phyloP scores from a whole-genome alignment of 352 stramenopile genomes.

The Pythium brachiatum region DNA sequence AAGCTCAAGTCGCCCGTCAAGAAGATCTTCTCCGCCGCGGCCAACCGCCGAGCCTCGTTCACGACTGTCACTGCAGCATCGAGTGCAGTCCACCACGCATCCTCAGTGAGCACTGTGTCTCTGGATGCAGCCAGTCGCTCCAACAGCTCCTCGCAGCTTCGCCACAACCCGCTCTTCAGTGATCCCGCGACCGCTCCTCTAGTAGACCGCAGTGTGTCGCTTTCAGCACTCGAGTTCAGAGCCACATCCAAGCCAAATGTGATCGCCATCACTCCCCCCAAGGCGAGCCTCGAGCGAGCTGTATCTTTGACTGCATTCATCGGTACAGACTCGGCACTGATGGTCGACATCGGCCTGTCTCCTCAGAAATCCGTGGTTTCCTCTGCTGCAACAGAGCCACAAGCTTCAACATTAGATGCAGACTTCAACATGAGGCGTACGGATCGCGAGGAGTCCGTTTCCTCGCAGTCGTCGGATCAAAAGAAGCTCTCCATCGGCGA shows the following conservation, averaged over 20 bases:
- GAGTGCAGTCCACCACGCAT: not conserved
- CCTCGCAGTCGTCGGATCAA: constrained; percentile 8
- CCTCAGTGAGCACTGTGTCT: not conserved
- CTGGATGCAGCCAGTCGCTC: not conserved
- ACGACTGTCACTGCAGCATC: not conserved
- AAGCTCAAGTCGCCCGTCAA: constrained; percentile 20
- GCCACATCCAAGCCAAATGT: not conserved
- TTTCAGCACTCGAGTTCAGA: constrained; percentile 15
- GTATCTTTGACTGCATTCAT: not conserved
- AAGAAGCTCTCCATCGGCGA: constrained; percentile 34
- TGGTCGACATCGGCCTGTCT: constrained; percentile 20
- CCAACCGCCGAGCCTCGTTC: constrained; percentile 10
- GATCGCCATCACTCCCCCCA: constrained; percentile 15
- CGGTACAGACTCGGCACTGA: not conserved
- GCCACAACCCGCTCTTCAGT: constrained; percentile 18
- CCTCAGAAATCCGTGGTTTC: not conserved
- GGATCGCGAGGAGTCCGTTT: constrained; percentile 1
- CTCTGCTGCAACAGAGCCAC: not conserved
- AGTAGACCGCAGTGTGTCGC: constrained; percentile 12
- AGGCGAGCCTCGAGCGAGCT: not conserved
- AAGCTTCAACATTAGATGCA: not conserved
- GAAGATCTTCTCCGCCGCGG: constrained; percentile 13
- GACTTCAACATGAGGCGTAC: constrained; percentile 1
- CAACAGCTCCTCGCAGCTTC: constrained; percentile 9
- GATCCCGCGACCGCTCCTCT: not conserved